These are phyloP conservation scores for Eucalyptus regnans DNA, from an alignment of 345 rosid genomes.

Conservation along the genomic window DNA sequence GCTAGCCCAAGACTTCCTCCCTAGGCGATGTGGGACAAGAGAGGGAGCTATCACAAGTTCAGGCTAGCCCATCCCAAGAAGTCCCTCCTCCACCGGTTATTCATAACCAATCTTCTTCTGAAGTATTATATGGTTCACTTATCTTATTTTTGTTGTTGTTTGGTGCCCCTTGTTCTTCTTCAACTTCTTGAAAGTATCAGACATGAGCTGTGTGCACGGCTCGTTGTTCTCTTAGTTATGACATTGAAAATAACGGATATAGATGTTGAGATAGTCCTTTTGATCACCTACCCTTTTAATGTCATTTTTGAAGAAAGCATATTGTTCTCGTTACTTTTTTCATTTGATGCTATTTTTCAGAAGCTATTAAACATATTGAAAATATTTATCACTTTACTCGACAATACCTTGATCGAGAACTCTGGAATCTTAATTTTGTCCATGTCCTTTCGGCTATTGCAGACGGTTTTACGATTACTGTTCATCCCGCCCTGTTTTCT, in stretches of 20 bases:
- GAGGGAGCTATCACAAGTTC: background rate
- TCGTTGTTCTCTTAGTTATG: background rate
- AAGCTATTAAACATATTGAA: background rate
- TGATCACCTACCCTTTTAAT: background rate
- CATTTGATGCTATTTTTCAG: background rate
- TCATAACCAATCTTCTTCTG: background rate
- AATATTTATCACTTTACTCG: background rate
- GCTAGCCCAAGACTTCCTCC: no score
- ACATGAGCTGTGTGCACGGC: background rate
- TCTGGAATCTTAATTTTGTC: no score
- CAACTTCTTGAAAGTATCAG: background rate
- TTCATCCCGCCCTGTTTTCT: background rate
- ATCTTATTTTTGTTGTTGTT: no score
- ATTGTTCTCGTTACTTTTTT: background rate
- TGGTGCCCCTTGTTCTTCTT: background rate
- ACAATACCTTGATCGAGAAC: background rate
- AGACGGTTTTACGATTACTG: background rate
- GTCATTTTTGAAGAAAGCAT: background rate
- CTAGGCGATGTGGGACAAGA: no score
- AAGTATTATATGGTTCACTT: background rate
- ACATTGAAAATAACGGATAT: background rate
- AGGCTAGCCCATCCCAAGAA: background rate
- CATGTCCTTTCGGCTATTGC: background rate
- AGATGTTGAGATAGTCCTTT: background rate
- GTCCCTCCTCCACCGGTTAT: background rate